Percentiles rank a stretch among this genome's conserved stretches.
Evolutionary conservation across 2,329 filamentous ascomycete genomes (phyloP).

Genomic region (Aspergillus fumigatus): DNA sequence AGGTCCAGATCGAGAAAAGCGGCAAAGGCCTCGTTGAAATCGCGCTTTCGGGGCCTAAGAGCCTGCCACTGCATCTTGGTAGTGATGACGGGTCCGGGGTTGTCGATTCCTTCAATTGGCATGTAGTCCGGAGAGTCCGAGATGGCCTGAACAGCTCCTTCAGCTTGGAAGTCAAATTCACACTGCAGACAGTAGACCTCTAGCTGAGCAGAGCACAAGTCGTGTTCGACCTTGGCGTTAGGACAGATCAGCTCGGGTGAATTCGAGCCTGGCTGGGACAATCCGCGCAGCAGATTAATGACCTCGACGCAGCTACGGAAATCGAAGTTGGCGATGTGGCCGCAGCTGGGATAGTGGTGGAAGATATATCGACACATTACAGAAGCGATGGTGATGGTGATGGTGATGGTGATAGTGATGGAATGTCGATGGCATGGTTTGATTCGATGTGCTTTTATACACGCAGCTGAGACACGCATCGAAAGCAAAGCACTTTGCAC

Average conservation of each 20-base stretch:
- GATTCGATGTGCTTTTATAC: neutral
- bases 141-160: neutral
- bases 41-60: neutral
- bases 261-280: neutral
- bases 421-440: neutral
- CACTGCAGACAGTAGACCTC: conserved; percentile 11
- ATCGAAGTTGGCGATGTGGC: conserved; percentile 25
- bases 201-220: conserved; percentile 4
- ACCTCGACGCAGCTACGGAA: conserved; percentile 20
- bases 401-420: neutral
- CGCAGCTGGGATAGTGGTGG: conserved; percentile 24
- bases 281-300: conserved; percentile 16
- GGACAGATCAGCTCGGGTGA: conserved; percentile 1
- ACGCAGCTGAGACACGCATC: neutral
- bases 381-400: neutral
- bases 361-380: conserved; percentile 26
- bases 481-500: neutral
- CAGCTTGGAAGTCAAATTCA: conserved; percentile 5
- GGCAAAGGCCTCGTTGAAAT: neutral
- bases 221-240: conserved; percentile 5
- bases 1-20: neutral
- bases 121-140: neutral
- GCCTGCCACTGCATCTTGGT: neutral
- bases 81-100: neutral
- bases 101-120: neutral